Conservation (phyloP, 805 yeast species). For the Barnettozyma sucrosica region DNA sequence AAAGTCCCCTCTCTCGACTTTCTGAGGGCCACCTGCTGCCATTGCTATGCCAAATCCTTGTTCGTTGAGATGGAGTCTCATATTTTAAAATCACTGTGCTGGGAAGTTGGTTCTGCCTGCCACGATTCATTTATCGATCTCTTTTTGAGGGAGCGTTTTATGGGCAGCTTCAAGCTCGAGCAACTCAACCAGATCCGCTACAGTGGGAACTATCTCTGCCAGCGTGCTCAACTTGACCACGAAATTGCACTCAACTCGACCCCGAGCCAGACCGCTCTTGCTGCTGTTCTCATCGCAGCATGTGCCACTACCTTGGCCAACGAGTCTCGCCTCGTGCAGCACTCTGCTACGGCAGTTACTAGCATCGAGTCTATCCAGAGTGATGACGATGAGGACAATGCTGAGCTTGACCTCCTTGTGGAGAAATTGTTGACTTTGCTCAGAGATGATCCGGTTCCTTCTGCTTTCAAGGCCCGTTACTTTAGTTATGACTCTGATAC, state of each 20-base stretch:
- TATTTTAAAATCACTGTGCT: slow-evolving; percentile 53
- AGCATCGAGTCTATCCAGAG: not conserved
- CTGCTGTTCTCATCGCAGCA: slow-evolving; percentile 42
- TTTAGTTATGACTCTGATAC: slow-evolving; percentile 28
- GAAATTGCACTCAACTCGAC: slow-evolving; percentile 47
- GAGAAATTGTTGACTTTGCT: slow-evolving; percentile 17
- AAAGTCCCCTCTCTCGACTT: slow-evolving; percentile 51
- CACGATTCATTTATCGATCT: slow-evolving; percentile 60
- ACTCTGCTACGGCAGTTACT: not conserved
- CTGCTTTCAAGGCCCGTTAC: slow-evolving; percentile 40
- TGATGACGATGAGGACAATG: slow-evolving; percentile 15
- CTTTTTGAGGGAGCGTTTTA: slow-evolving; percentile 35
- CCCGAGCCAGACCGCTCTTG: slow-evolving; percentile 42
- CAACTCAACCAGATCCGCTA: slow-evolving; percentile 43
- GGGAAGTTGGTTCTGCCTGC: slow-evolving; percentile 60
- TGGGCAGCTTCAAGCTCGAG: slow-evolving; percentile 22
- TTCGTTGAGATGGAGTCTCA: slow-evolving; percentile 68
- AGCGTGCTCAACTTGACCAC: slow-evolving; percentile 57
- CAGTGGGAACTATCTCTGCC: slow-evolving; percentile 59
- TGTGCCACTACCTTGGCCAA: slow-evolving; percentile 22
- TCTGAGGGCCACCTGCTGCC: slow-evolving; percentile 50
- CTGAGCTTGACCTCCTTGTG: slow-evolving; percentile 19
- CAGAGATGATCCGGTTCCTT: slow-evolving; percentile 28
- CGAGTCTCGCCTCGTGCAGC: not conserved
- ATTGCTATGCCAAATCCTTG: slow-evolving; percentile 48